phyloP scores from a whole-genome alignment of 164 flowering plant genomes.

The Warburgia ugandensis region DNA sequence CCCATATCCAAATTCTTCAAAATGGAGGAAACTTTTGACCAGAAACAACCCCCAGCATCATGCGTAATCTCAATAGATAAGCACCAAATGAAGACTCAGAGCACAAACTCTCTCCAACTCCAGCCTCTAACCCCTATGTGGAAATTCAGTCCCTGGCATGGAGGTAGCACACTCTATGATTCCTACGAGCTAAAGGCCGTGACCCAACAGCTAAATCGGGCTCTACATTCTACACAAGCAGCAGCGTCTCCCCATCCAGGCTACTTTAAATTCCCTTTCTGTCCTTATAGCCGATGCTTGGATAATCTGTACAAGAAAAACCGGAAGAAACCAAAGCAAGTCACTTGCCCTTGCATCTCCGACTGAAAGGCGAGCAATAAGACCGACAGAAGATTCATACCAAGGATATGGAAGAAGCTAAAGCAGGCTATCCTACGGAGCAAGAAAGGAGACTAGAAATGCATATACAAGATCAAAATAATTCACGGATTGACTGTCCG shows the following conservation, averaged over 20 bases:
- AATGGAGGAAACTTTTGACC: not conserved
- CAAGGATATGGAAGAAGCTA: slow-evolving; percentile 39
- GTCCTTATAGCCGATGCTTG: slow-evolving; percentile 3
- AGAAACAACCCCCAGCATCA: not conserved
- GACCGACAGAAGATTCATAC: slow-evolving; percentile 12
- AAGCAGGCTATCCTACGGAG: slow-evolving; percentile 15
- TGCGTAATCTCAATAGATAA: slow-evolving; percentile 1
- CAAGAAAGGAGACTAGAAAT: not conserved
- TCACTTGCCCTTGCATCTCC: not conserved
- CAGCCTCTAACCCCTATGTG: slow-evolving; percentile 18
- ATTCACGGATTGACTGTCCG: not conserved
- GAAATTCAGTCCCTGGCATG: slow-evolving; percentile 30
- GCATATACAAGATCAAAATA: not conserved
- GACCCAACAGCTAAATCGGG: slow-evolving; percentile 38
- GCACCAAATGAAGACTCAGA: not conserved
- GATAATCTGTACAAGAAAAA: slow-evolving; percentile 18
- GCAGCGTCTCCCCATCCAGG: slow-evolving; percentile 10
- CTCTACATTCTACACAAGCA: slow-evolving; percentile 19
- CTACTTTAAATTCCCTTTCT: slow-evolving; percentile 22
- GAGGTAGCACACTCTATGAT: slow-evolving; percentile 42
- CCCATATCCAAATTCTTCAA: not conserved
- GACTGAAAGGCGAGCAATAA: not conserved
- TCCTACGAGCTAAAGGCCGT: slow-evolving; percentile 43
- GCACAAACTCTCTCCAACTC: slow-evolving; percentile 7
- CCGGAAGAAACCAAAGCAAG: slow-evolving; percentile 14